A percentile compares a stretch with the other conserved stretches of the same genome.
Conservation (phyloP, 331 rosid genomes). For the Arachis monticola region DNA sequence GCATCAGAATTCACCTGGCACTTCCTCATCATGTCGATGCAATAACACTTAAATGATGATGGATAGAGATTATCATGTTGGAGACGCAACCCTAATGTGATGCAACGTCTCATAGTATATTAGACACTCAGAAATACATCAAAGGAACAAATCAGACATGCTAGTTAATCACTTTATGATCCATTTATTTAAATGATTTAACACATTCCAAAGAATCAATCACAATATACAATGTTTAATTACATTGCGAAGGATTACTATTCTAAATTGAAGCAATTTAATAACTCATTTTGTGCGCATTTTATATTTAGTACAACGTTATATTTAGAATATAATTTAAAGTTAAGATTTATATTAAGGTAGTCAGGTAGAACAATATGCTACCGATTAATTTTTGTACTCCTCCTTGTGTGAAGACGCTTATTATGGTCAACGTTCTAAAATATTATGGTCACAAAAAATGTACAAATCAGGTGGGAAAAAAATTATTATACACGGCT, state of each 20-base stretch:
- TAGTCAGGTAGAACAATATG: no score
- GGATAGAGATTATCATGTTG: background rate
- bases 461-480: slow-evolving; percentile 18
- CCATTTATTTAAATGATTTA: background rate
- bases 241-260: no score
- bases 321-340: no score
- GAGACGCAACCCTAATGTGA: slow-evolving; percentile 15
- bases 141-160: background rate
- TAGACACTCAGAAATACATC: background rate
- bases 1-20: slow-evolving; percentile 36
- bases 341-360: no score
- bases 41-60: background rate
- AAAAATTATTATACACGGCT: slow-evolving; percentile 15
- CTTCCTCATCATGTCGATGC: background rate
- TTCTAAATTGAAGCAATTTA: no score
- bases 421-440: slow-evolving; percentile 32
- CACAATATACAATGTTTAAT: background rate
- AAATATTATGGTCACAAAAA: slow-evolving; percentile 23
- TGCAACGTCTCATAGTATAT: background rate
- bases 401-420: no score
- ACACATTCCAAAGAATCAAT: background rate
- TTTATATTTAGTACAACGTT: no score
- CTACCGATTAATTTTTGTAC: no score
- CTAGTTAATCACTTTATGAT: background rate
- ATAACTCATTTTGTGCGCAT: no score